Evolutionary conservation across 202 grass and related monocot genomes (phyloP).

Genomic region (Hordeum pubiflorum): DNA sequence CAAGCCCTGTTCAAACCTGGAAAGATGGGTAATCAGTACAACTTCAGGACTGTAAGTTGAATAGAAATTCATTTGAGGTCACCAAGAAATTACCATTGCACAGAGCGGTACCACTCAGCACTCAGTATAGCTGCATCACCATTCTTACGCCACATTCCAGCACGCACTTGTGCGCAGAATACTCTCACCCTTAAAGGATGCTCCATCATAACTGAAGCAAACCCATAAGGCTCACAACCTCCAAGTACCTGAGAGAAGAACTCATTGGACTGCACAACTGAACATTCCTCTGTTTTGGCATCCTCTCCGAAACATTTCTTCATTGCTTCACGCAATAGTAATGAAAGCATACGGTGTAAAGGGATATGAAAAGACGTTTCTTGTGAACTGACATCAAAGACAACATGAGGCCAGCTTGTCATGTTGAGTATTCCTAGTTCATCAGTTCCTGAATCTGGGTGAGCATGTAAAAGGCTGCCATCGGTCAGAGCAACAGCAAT

Average conservation of each 20-base stretch:
- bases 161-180: constrained; percentile 88
- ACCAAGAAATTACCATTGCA: constrained; percentile 67
- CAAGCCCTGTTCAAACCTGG: constrained; percentile 85
- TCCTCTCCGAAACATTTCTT: constrained; percentile 60
- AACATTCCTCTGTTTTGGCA: constrained; percentile 36
- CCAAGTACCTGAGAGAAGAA: constrained; percentile 67
- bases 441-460: constrained; percentile 51
- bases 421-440: constrained; percentile 56
- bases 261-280: constrained; percentile 30
- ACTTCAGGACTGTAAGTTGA: constrained; percentile 19
- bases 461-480: constrained; percentile 52
- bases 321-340: constrained; percentile 63
- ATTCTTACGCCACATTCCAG: constrained; percentile 99
- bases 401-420: constrained; percentile 59
- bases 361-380: constrained; percentile 97
- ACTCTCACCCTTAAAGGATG: constrained; percentile 91
- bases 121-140: constrained; percentile 80
- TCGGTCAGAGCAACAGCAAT: constrained; percentile 48
- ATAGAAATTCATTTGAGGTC: background rate
- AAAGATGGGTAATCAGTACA: constrained; percentile 29
- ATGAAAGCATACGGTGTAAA: constrained; percentile 91
- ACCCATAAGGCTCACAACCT: constrained; percentile 54
- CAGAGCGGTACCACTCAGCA: constrained; percentile 77
- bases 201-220: constrained; percentile 91
- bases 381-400: constrained; percentile 91